Evolutionary conservation across 2,329 filamentous ascomycete genomes (phyloP).

Genomic region (Colletotrichum tropicicola): DNA sequence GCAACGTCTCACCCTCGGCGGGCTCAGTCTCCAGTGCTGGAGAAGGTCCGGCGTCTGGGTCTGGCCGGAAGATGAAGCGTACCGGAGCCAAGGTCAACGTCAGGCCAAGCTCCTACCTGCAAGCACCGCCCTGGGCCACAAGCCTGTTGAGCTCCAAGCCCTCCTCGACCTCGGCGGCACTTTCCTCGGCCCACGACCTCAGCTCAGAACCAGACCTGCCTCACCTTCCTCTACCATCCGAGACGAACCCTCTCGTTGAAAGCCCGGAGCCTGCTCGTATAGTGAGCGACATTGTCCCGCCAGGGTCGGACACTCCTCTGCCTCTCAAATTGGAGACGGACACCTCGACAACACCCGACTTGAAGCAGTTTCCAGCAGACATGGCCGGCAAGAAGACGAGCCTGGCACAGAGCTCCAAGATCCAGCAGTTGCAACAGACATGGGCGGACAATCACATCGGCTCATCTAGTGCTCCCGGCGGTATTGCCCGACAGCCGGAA

Average conservation of each 20-base stretch:
- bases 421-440: slow-evolving; percentile 38
- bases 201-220: neutral
- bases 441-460: slow-evolving; percentile 37
- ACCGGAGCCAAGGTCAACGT: slow-evolving; percentile 12
- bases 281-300: slow-evolving; percentile 34
- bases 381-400: slow-evolving; percentile 1
- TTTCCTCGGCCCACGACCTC: neutral
- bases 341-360: neutral
- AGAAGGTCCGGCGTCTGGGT: neutral
- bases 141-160: neutral
- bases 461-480: neutral
- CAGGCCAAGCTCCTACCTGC: neutral
- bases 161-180: neutral
- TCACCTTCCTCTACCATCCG: neutral
- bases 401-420: slow-evolving; percentile 30
- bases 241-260: neutral
- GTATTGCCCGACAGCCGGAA: too few relatives aligned
- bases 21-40: slow-evolving; percentile 6
- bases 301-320: neutral
- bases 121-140: slow-evolving; percentile 17
- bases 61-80: slow-evolving; percentile 20
- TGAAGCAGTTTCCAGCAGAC: neutral
- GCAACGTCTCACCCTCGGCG: slow-evolving; percentile 3
- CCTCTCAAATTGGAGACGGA: neutral
- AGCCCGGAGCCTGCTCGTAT: slow-evolving; percentile 28